Conservation (phyloP, 2,329 filamentous ascomycete genomes). For the Coniochaeta sp. region DNA sequence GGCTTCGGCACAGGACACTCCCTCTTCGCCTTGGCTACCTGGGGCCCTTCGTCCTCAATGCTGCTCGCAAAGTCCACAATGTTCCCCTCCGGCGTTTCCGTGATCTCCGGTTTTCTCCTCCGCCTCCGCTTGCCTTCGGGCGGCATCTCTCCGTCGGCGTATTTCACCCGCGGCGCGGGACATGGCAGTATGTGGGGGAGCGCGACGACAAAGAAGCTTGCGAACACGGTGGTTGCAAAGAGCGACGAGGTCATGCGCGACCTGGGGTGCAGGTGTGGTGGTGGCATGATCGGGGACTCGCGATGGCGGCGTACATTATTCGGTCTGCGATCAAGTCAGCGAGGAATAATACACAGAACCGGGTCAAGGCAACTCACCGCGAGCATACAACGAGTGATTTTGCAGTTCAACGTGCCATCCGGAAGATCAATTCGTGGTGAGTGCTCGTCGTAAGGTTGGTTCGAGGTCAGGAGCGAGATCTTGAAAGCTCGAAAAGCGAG, state of each 20-base stretch:
- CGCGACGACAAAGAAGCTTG: constrained; percentile 87
- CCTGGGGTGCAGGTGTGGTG: constrained; percentile 84
- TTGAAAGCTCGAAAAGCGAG: background rate
- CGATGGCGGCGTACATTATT: background rate
- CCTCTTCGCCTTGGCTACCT: constrained; percentile 42
- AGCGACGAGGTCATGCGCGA: constrained; percentile 90
- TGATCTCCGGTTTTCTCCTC: constrained; percentile 26
- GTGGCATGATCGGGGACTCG: constrained; percentile 54
- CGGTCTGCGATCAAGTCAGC: background rate
- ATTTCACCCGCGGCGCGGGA: constrained; percentile 68
- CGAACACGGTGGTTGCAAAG: constrained; percentile 85
- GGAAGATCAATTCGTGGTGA: background rate
- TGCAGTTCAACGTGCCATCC: background rate
- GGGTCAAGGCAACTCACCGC: background rate
- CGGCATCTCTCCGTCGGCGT: constrained; percentile 59
- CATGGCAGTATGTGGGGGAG: constrained; percentile 88
- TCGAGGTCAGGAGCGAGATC: background rate
- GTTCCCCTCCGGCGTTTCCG: constrained; percentile 26
- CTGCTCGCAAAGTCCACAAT: constrained; percentile 39
- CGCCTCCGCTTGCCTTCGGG: constrained; percentile 37
- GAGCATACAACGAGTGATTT: background rate
- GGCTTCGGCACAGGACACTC: constrained; percentile 95
- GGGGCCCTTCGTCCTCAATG: constrained; percentile 33
- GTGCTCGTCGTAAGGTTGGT: background rate
- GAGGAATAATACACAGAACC: too few species aligned